Evolutionary conservation across 2,329 filamentous ascomycete genomes (phyloP), one percentile per base, ranked within the genome.

Genomic region (Remersonia thermophila): DNA sequence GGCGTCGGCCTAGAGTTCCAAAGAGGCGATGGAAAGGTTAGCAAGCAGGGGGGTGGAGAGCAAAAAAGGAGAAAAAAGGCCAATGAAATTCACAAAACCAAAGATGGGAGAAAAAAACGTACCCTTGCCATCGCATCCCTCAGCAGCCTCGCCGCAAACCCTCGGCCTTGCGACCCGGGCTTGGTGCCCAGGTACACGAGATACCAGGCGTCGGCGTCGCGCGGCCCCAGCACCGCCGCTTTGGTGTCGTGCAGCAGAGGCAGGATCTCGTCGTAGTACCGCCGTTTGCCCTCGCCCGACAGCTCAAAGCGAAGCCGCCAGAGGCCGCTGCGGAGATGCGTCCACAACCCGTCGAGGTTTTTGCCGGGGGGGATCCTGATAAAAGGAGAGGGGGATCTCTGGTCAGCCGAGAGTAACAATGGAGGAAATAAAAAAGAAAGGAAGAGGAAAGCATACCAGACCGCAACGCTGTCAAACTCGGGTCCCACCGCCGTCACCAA

Each of bases 111-210:
- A 30, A 20, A 4, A 17, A 33, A 27, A 60, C 63, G 43, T 58
- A 78, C 77, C 63, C 67, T 66, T 30, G 58, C 60, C 35, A 78
- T 76, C 59, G 85, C 77, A 53, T 83, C 66, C 54, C 77, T 67
- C 45, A 91, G 73, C 43, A 87, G 66, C 59, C 74, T 78, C 47
- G 68, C 68, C 12, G 76, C 81, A 55, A 83, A 83, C 9, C 84
- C 83, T 48, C 77, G 77, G 32, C 82, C 74, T 42, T 80, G 73
- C 4, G 77, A 74, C 42, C 65, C 67, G 25, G 80, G 75, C 55
- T 77, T 80, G 34, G 81, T 86, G 43, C 83, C 84, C 42, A 93
- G 66, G 57, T 89, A 91, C 32, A 86, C 81, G 37, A 93, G 74
- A 56, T 91, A 91, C 69, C 83, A 91, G 52, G 72, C 77, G 42